Evolutionary conservation across 305 asterid species (phyloP), one percentile per base, ranked within the genome.

Genomic region (Fraxinus floribunda): DNA sequence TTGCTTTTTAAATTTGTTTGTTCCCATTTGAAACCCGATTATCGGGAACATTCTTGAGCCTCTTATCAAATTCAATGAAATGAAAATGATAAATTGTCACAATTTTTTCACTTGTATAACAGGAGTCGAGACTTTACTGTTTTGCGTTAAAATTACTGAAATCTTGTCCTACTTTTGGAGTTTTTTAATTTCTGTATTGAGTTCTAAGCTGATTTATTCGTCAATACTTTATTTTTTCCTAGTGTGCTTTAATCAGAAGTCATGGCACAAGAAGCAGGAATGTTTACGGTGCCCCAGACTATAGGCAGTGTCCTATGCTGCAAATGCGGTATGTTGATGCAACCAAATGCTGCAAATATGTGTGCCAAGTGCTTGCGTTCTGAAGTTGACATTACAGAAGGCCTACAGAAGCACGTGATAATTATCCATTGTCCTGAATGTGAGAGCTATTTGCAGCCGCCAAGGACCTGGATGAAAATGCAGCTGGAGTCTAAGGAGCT

Each of bases 341-440:
- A 85, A 70, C 93, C 93, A 82, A 90, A 91, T 82, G 92, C 89
- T 57, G 90, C 91, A 38, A 88, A 88, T 66, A 91, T 91, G 92
- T 91, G 95, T 73, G 88, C 89, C 57, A 86, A 78, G 49, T 90
- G 95, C 81, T 85, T 89, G 64, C 87, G 88, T 20, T 88, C 92
- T 4, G 91, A 90, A 81, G 79, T 89, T 22, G 93, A 91, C 87
- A 88, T 91, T 68, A 91, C 93, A 0, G 92, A 91, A 83, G 90
- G 90, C 38, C 87, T 91, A 34, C 92, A 90, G 80, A 90, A 90
- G 81, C 88, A 88, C 46, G 89, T 86, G 55, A 83, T 81, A 11
- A 88, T 90, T 80, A 52, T 39, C 77, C 84, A 86, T 46, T 90
- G 94, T 86, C 92, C 92, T n/a, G 93, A 91, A 62, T 91, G 94